Percentiles rank a stretch among this genome's conserved stretches.
phyloP scores from a whole-genome alignment of 1,284 basidiomycete species.

The Sporisorium iseilematis-ciliati region DNA sequence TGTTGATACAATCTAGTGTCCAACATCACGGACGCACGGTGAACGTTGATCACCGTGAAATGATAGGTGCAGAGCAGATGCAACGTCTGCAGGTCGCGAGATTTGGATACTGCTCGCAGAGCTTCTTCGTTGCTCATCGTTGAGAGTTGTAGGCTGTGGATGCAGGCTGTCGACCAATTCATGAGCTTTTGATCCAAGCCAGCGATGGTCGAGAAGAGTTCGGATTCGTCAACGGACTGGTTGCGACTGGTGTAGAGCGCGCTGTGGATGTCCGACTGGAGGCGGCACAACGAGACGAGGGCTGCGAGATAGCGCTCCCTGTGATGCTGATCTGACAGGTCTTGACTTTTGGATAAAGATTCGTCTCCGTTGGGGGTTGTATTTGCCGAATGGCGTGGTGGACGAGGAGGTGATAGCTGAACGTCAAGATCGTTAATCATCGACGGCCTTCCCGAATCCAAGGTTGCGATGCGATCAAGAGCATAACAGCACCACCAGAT shows the following conservation, averaged over 20 bases:
- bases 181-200: conserved; percentile 16
- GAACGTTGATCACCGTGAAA: conserved; percentile 21
- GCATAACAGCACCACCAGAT: conserved; percentile 21
- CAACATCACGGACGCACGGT: conserved; percentile 20
- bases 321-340: background rate
- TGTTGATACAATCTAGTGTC: conserved; percentile 15
- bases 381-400: background rate
- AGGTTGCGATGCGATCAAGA: conserved; percentile 17
- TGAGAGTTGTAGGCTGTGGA: background rate
- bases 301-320: conserved; percentile 5
- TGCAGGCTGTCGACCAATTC: conserved; percentile 9
- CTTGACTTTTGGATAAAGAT: background rate
- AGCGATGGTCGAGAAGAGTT: conserved; percentile 12
- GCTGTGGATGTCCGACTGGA: conserved; percentile 15
- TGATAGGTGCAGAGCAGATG: conserved; percentile 22
- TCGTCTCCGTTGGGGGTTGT: background rate
- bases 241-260: conserved; percentile 17
- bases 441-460: conserved; percentile 13
- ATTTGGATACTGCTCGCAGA: conserved; percentile 8
- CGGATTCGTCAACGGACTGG: conserved; percentile 7
- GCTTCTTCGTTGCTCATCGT: conserved; percentile 21
- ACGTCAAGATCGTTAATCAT: conserved; percentile 21
- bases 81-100: conserved; percentile 8
- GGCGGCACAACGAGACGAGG: conserved; percentile 7
- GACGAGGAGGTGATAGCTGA: background rate